Percentiles rank a stretch among this genome's conserved stretches.
phyloP scores from a whole-genome alignment of 2,329 filamentous ascomycete species.

The Clarireedia monteithiana region DNA sequence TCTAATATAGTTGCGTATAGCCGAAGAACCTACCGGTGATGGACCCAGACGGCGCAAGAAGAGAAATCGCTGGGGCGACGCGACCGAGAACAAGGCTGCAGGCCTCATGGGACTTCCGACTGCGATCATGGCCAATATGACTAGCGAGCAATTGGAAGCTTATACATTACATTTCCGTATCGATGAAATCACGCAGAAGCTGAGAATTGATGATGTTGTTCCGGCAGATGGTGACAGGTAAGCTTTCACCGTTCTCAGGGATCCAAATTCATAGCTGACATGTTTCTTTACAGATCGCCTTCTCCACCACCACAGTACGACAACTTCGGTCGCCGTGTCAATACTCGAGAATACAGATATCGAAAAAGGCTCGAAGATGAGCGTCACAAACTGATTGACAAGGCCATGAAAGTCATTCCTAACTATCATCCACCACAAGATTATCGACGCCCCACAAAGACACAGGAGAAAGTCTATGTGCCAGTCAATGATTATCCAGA shows the following conservation, averaged over 20 bases:
- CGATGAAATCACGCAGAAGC: constrained; percentile 98
- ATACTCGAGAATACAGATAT: constrained; percentile 97
- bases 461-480: constrained; percentile 99
- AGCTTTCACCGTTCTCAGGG: constrained; percentile 29
- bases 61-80: constrained; percentile 97
- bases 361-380: constrained; percentile 97
- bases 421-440: constrained; percentile 99
- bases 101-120: constrained; percentile 96
- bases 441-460: constrained; percentile 98
- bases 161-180: constrained; percentile 95
- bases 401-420: constrained; percentile 98
- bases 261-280: constrained; percentile 6
- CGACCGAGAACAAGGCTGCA: constrained; percentile 95
- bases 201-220: constrained; percentile 97
- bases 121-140: constrained; percentile 96
- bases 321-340: constrained; percentile 98
- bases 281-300: constrained; percentile 59
- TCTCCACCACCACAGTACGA: constrained; percentile 97
- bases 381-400: constrained; percentile 96
- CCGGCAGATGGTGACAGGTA: constrained; percentile 94
- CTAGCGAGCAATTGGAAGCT: constrained; percentile 93
- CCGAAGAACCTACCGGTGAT: constrained; percentile 41
- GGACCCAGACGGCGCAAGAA: constrained; percentile 89
- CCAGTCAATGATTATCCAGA: constrained; percentile 99
- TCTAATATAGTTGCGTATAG: constrained; percentile 13